These are phyloP conservation scores for Stephania japonica DNA, from an alignment of 164 flowering plant genomes.

Conservation along the genomic window DNA sequence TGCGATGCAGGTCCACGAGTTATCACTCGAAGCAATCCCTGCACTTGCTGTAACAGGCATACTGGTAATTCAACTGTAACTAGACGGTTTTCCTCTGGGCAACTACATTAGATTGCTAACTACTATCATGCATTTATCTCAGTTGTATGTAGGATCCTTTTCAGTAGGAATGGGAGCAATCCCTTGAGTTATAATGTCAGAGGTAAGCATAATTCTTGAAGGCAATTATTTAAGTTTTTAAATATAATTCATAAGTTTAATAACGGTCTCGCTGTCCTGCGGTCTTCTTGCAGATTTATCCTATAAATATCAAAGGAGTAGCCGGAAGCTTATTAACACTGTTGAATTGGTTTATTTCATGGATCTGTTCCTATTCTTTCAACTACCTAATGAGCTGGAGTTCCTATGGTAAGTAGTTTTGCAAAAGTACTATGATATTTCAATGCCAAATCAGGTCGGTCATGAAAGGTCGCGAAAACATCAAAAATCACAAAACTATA, in stretches of 20 bases:
- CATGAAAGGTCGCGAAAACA: background rate
- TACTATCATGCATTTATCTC: background rate
- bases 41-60: constrained; percentile 62
- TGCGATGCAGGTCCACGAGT: constrained; percentile 41
- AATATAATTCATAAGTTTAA: background rate
- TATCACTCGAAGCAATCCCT: constrained; percentile 35
- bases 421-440: no score
- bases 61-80: constrained; percentile 39
- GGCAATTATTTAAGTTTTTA: background rate
- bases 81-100: background rate
- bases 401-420: constrained; percentile 51
- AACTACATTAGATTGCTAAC: background rate
- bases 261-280: background rate
- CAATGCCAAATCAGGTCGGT: no score
- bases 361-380: constrained; percentile 82
- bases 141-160: constrained; percentile 50
- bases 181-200: constrained; percentile 15
- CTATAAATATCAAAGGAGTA: constrained; percentile 77
- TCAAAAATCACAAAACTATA: background rate
- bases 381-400: constrained; percentile 86
- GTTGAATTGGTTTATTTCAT: constrained; percentile 82
- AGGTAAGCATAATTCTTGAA: constrained; percentile 19
- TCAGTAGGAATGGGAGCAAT: constrained; percentile 14
- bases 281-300: constrained; percentile 58
- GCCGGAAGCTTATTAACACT: constrained; percentile 87